Evolutionary conservation across 805 yeast genomes (phyloP).

Genomic region (Ogataea paraovalis): DNA sequence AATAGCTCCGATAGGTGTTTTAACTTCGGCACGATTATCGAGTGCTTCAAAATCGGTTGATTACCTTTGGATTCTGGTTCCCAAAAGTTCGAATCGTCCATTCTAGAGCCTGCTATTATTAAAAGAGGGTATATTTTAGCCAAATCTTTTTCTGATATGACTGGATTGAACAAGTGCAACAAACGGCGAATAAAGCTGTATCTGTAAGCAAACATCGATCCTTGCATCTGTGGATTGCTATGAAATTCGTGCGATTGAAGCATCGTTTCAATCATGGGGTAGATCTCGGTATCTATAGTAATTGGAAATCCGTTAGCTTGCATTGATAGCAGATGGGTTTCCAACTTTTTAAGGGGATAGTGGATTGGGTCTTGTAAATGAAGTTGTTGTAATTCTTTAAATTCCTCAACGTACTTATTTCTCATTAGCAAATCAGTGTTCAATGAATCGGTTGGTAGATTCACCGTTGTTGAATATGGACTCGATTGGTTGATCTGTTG

Average conservation of each 20-base stretch:
- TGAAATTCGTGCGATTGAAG: conserved; percentile 30
- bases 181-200: conserved; percentile 13
- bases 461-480: neutral
- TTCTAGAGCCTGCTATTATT: conserved; percentile 26
- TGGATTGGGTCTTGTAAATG: conserved; percentile 20
- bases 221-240: conserved; percentile 3
- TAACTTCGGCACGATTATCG: conserved; percentile 13
- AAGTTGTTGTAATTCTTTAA: conserved; percentile 11
- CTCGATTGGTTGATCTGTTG: neutral
- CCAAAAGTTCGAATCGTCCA: conserved; percentile 21
- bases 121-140: conserved; percentile 23
- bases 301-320: conserved; percentile 27
- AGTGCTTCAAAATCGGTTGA: conserved; percentile 8
- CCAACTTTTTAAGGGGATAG: conserved; percentile 18
- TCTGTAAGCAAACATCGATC: conserved; percentile 20
- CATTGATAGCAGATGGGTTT: conserved; percentile 26
- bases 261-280: conserved; percentile 16
- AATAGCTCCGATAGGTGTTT: conserved; percentile 11
- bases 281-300: conserved; percentile 16
- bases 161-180: conserved; percentile 21
- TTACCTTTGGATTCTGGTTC: conserved; percentile 7
- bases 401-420: conserved; percentile 17
- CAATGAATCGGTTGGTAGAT: conserved; percentile 5
- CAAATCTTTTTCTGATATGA: conserved; percentile 15
- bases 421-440: conserved; percentile 10